Conservation (phyloP, 345 rosid genomes). For the Xanthoceras sorbifolium region DNA sequence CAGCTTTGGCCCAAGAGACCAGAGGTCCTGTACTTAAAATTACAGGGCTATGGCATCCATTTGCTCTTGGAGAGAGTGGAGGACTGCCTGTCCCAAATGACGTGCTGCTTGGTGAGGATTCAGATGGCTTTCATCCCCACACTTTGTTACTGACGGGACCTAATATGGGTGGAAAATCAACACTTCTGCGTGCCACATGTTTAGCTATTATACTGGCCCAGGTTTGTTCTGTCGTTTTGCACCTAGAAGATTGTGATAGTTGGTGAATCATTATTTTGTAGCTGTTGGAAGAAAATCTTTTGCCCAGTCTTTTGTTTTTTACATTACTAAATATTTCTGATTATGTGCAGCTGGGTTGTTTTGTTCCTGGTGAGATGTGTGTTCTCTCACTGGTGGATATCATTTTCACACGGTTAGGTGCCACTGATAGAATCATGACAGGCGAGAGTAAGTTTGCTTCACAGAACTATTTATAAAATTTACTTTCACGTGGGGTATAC, state of each 20-base stretch:
- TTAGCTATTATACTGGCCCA: conserved; percentile 86
- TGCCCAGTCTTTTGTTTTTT: conserved; percentile 5
- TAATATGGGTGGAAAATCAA: conserved; percentile 98
- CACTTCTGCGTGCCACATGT: conserved; percentile 90
- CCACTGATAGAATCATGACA: conserved; percentile 89
- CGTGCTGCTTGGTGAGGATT: conserved; percentile 66
- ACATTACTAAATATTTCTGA: conserved; percentile 5
- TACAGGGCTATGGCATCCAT: conserved; percentile 92
- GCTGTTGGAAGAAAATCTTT: conserved; percentile 6
- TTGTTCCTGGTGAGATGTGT: conserved; percentile 72
- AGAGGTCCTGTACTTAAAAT: conserved; percentile 66
- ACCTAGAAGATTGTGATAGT: conserved; percentile 5
- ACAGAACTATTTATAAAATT: not conserved
- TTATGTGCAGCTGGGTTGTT: conserved; percentile 79
- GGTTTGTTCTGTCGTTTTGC: conserved; percentile 43
- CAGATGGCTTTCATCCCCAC: conserved; percentile 48
- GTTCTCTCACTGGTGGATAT: conserved; percentile 70
- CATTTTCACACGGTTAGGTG: conserved; percentile 93
- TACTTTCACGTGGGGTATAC: not conserved
- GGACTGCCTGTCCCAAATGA: conserved; percentile 80
- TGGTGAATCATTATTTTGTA: not conserved
- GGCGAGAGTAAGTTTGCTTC: conserved; percentile 76
- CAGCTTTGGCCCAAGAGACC: conserved; percentile 31
- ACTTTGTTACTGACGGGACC: conserved; percentile 88
- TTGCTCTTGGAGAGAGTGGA: conserved; percentile 71